Evolutionary conservation across 2,329 filamentous ascomycete species (phyloP).

Genomic region (Fusarium sterilihyphosum): DNA sequence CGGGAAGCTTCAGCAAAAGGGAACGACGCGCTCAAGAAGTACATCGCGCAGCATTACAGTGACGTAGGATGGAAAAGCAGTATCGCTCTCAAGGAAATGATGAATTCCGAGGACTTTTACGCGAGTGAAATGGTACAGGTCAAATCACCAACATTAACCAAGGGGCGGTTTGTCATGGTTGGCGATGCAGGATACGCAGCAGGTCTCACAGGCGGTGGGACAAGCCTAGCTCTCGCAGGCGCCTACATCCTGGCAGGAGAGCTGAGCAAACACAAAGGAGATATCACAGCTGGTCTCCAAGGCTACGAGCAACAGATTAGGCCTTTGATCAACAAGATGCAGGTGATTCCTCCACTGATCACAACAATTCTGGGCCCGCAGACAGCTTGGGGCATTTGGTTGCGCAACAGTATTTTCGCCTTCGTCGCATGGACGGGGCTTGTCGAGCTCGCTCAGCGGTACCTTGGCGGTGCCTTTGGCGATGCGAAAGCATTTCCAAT

Average conservation of each 20-base stretch:
- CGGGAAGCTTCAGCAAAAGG: slow-evolving; percentile 50
- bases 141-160: slow-evolving; percentile 50
- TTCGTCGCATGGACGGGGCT: slow-evolving; percentile 52
- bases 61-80: slow-evolving; percentile 58
- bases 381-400: slow-evolving; percentile 55
- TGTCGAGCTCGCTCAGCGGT: slow-evolving; percentile 38
- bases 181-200: slow-evolving; percentile 62
- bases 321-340: slow-evolving; percentile 52
- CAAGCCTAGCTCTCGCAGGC: slow-evolving; percentile 55
- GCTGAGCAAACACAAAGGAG: slow-evolving; percentile 41
- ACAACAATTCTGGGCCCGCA: slow-evolving; percentile 54
- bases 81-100: slow-evolving; percentile 49
- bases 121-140: slow-evolving; percentile 56
- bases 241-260: slow-evolving; percentile 64
- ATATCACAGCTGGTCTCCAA: slow-evolving; percentile 46
- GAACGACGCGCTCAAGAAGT: slow-evolving; percentile 45
- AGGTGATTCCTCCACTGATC: slow-evolving; percentile 47
- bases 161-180: slow-evolving; percentile 57
- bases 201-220: slow-evolving; percentile 58
- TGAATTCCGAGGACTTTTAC: slow-evolving; percentile 56
- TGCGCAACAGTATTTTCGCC: slow-evolving; percentile 55
- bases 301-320: slow-evolving; percentile 54
- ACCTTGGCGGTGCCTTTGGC: slow-evolving; percentile 41
- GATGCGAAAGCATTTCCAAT: slow-evolving; percentile 45
- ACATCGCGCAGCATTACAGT: slow-evolving; percentile 52